Conservation (phyloP, 2,329 filamentous ascomycete species). For the Sporothrix euskadiensis region DNA sequence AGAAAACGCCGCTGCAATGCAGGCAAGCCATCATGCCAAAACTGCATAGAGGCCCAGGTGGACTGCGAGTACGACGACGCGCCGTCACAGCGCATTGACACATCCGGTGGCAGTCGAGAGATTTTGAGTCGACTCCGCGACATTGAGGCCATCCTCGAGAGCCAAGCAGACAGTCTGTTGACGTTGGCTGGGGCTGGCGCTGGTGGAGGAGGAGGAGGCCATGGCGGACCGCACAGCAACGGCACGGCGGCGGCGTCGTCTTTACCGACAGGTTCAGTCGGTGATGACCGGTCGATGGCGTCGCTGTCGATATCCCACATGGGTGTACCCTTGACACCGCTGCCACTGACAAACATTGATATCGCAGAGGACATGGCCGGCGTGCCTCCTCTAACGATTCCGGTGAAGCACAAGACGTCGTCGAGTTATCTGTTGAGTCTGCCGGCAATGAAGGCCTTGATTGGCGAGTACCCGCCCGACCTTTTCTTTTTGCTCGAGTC, state of each 20-base stretch:
- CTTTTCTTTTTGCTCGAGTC: conserved; percentile 38
- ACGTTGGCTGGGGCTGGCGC: conserved; percentile 27
- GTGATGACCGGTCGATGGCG: conserved; percentile 3
- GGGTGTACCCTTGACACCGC: neutral
- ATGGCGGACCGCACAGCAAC: neutral
- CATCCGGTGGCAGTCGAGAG: conserved; percentile 37
- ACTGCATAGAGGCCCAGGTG: conserved; percentile 36
- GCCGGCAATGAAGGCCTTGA: conserved; percentile 37
- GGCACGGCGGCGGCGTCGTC: neutral
- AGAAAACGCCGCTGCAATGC: conserved; percentile 40
- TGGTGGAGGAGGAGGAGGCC: too few relatives aligned
- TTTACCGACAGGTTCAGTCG: neutral
- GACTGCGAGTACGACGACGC: conserved; percentile 38
- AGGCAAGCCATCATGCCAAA: conserved; percentile 34
- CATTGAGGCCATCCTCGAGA: conserved; percentile 36
- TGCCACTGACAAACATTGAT: neutral
- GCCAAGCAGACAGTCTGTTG: conserved; percentile 32
- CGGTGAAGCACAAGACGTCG: conserved; percentile 38
- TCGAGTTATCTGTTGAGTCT: conserved; percentile 37
- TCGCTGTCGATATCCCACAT: conserved; percentile 13
- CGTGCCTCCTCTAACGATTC: conserved; percentile 37
- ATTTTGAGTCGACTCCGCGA: conserved; percentile 37
- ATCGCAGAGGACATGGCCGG: conserved; percentile 24
- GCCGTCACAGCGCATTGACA: conserved; percentile 36
- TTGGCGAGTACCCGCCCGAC: conserved; percentile 38